phyloP scores from a whole-genome alignment of 805 yeast genomes.

The Candida xiaguanensis region DNA sequence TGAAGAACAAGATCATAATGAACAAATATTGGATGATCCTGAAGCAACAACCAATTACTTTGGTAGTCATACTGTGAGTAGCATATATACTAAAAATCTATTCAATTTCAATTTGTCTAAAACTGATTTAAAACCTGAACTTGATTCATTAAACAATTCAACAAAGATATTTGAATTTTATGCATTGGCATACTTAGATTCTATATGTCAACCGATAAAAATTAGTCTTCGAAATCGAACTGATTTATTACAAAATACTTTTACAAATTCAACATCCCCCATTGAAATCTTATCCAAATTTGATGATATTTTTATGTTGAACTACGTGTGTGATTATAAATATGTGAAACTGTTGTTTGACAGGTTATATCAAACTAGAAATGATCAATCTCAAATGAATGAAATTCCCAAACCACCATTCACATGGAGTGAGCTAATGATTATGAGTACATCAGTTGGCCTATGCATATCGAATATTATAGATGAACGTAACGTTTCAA shows the following conservation, averaged over 20 bases:
- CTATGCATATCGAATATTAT: slow-evolving; percentile 22
- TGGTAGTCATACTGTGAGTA: slow-evolving; percentile 33
- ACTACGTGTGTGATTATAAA: slow-evolving; percentile 15
- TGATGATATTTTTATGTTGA: slow-evolving; percentile 21
- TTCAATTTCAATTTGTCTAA: slow-evolving; percentile 11
- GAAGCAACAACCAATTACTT: slow-evolving; percentile 14
- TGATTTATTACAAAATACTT: slow-evolving; percentile 24
- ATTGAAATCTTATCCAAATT: slow-evolving; percentile 14
- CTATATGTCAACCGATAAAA: slow-evolving; percentile 10
- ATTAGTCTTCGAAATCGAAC: slow-evolving; percentile 14
- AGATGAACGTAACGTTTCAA: slow-evolving; percentile 12
- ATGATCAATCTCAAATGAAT: slow-evolving; percentile 5
- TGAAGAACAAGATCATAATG: slow-evolving; percentile 13
- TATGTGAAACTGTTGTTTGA: slow-evolving; percentile 19
- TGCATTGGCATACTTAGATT: slow-evolving; percentile 18
- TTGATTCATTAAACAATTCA: slow-evolving; percentile 25
- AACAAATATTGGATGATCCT: slow-evolving; percentile 1
- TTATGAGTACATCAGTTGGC: slow-evolving; percentile 26
- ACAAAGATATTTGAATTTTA: slow-evolving; percentile 16
- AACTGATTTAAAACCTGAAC: background rate
- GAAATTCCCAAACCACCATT: slow-evolving; percentile 11
- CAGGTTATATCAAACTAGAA: slow-evolving; percentile 15
- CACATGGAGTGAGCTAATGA: slow-evolving; percentile 27
- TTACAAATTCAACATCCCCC: slow-evolving; percentile 5
- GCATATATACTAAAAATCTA: slow-evolving; percentile 31